Evolutionary conservation across 1,139 yeast species (phyloP).

Genomic region (Suhomyces chickasaworum): DNA sequence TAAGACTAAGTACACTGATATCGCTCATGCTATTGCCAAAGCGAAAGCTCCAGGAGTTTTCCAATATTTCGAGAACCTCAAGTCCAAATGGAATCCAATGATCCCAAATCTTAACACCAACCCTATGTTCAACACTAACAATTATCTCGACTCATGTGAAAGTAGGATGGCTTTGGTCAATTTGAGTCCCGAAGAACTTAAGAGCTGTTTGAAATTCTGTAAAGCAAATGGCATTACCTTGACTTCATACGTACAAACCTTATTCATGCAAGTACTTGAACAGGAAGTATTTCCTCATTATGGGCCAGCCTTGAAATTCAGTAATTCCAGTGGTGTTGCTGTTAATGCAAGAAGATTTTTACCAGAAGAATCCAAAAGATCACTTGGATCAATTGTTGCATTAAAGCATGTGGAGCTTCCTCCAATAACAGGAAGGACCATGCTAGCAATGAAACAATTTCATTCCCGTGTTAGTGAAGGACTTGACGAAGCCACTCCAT

Average conservation of each 20-base stretch:
- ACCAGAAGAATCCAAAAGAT: background rate
- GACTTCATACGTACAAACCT: slow-evolving; percentile 15
- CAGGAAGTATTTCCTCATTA: slow-evolving; percentile 2
- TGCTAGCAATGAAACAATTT: background rate
- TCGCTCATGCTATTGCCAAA: background rate
- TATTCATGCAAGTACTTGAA: slow-evolving; percentile 13
- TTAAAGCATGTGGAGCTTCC: slow-evolving; percentile 19
- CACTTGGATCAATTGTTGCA: slow-evolving; percentile 9
- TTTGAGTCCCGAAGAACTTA: background rate
- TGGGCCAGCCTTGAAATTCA: slow-evolving; percentile 8
- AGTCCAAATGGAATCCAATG: background rate
- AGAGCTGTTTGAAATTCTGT: slow-evolving; percentile 7
- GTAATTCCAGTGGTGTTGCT: background rate
- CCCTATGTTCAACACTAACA: background rate
- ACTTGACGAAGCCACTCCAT: background rate
- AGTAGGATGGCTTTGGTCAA: background rate
- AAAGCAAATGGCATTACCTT: slow-evolving; percentile 10
- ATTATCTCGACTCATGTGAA: background rate
- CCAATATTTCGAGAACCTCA: background rate
- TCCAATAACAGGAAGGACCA: slow-evolving; percentile 17
- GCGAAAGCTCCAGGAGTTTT: background rate
- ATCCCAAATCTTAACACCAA: background rate
- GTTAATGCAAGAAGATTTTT: slow-evolving; percentile 2
- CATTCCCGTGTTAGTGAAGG: background rate
- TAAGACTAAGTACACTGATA: background rate